phyloP scores from a whole-genome alignment of 2,329 filamentous ascomycete genomes.

The Penicillium fuscoglaucum region DNA sequence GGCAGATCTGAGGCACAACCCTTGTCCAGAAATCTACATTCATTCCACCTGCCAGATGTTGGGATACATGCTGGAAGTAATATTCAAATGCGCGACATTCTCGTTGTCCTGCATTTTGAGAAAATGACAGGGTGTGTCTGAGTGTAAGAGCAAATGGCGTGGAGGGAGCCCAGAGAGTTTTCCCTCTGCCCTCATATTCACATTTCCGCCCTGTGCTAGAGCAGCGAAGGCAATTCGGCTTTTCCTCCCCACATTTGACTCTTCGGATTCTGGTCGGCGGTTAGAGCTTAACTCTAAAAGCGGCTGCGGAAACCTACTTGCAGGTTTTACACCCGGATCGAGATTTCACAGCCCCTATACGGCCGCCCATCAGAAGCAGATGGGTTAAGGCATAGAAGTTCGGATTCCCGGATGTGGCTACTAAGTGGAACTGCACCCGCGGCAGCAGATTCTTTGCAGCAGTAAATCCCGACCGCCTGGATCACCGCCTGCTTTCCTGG shows the following conservation, averaged over 20 bases:
- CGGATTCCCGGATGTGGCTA: neutral
- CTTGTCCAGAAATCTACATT: slow-evolving; percentile 25
- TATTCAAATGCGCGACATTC: slow-evolving; percentile 31
- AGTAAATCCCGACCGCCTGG: too few relatives aligned
- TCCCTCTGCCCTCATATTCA: slow-evolving; percentile 13
- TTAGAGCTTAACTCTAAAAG: neutral
- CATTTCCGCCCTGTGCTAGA: slow-evolving; percentile 22
- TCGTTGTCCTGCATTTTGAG: slow-evolving; percentile 8
- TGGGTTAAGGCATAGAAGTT: neutral
- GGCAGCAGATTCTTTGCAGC: too few relatives aligned
- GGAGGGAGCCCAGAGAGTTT: neutral
- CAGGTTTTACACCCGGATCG: slow-evolving; percentile 21
- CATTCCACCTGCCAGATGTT: slow-evolving; percentile 17
- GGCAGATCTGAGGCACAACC: slow-evolving; percentile 23
- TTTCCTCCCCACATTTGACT: slow-evolving; percentile 32
- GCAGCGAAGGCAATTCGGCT: slow-evolving; percentile 23
- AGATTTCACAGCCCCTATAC: slow-evolving; percentile 15
- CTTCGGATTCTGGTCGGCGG: slow-evolving; percentile 14
- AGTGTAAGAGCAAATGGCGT: neutral
- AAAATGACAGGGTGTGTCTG: neutral
- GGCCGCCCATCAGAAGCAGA: neutral
- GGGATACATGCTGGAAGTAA: slow-evolving; percentile 23
- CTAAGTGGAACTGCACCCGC: neutral
- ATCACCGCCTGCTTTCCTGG: too few relatives aligned
- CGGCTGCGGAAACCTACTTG: slow-evolving; percentile 14